Percentiles rank a stretch among this genome's conserved stretches.
phyloP scores from a whole-genome alignment of 176 grass and related monocot species.

The Zizania latifolia region DNA sequence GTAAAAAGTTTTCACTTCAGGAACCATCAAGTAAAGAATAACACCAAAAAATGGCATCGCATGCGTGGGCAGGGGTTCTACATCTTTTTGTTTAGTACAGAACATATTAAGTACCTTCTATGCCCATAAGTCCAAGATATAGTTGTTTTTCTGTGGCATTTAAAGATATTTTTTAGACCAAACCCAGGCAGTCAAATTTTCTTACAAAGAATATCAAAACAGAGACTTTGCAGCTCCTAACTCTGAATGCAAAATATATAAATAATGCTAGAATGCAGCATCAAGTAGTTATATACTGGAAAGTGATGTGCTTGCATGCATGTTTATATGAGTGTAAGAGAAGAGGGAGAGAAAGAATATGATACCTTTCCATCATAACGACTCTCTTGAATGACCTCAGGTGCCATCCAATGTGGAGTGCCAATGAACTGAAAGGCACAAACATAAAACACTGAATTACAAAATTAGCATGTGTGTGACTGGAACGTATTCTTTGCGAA shows the following conservation, averaged over 20 bases:
- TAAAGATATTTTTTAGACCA: neutral
- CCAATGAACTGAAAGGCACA: slow-evolving; percentile 86
- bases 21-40: slow-evolving; percentile 7
- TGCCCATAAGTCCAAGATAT: neutral
- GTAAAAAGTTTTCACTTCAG: slow-evolving; percentile 3
- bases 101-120: slow-evolving; percentile 15
- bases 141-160: slow-evolving; percentile 1
- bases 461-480: neutral
- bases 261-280: slow-evolving; percentile 9
- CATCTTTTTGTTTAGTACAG: neutral
- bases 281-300: neutral
- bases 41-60: neutral
- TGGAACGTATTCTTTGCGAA: neutral
- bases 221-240: neutral
- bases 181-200: neutral
- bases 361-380: slow-evolving; percentile 99
- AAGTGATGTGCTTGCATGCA: neutral
- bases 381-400: slow-evolving; percentile 99
- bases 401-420: slow-evolving; percentile 99
- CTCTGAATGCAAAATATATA: neutral
- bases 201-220: neutral
- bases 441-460: slow-evolving; percentile 23
- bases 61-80: neutral
- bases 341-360: neutral
- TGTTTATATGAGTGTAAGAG: neutral